A percentile compares a stretch with the other conserved stretches of the same genome.
These are phyloP conservation scores for Tetrapyrgos nigripes DNA, from an alignment of 1,284 basidiomycete genomes.

Conservation along the genomic window DNA sequence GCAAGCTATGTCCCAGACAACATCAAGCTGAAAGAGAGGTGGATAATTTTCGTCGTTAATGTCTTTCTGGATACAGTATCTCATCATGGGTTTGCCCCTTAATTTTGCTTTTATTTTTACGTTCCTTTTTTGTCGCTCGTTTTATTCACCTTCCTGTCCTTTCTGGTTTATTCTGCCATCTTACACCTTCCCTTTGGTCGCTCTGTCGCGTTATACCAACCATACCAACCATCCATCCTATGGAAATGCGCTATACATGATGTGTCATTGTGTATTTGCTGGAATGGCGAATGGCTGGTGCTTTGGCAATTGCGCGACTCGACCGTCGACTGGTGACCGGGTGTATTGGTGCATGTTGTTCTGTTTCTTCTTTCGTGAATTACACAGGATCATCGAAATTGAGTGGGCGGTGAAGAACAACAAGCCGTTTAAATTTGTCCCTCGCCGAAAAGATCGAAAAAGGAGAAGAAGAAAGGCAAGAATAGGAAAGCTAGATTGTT, in stretches of 20 bases:
- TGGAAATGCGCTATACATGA: neutral
- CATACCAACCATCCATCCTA: neutral
- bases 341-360: neutral
- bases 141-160: no score
- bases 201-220: neutral
- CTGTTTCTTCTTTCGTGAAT: neutral
- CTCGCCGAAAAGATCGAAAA: conserved; percentile 60
- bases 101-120: neutral
- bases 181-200: neutral
- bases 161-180: neutral
- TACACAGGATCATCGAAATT: conserved; percentile 72
- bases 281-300: no score
- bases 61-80: conserved; percentile 33
- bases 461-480: conserved; percentile 20
- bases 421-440: conserved; percentile 63
- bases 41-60: conserved; percentile 66
- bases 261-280: neutral
- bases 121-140: neutral
- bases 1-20: conserved; percentile 81
- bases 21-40: conserved; percentile 82
- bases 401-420: conserved; percentile 73
- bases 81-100: neutral
- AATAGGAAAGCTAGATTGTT: conserved; percentile 3
- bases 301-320: no score
- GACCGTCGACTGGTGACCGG: neutral